phyloP scores from a whole-genome alignment of 352 stramenopile species.

The Thalassiosira hispida region DNA sequence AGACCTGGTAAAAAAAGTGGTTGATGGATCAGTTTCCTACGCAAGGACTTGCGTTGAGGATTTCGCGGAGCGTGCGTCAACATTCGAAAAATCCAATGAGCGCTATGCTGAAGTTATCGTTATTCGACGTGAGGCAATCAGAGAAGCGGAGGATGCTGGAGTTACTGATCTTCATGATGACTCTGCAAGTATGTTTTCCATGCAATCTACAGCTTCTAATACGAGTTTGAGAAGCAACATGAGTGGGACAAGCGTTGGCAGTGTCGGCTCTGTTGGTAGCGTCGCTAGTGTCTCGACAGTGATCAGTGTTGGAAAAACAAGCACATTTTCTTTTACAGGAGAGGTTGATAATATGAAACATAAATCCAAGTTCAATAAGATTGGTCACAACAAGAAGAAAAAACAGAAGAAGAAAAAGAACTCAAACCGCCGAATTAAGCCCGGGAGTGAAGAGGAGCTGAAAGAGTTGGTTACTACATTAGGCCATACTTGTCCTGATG shows the following conservation, averaged over 20 bases:
- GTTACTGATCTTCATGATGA: constrained; percentile 58
- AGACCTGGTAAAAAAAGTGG: constrained; percentile 71
- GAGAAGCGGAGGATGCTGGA: constrained; percentile 32
- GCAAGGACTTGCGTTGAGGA: constrained; percentile 65
- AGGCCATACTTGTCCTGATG: constrained; percentile 57
- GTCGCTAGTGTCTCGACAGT: constrained; percentile 76
- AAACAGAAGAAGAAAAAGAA: constrained; percentile 80
- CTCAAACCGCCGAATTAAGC: constrained; percentile 57
- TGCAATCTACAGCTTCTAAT: constrained; percentile 75
- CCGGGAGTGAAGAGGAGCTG: constrained; percentile 78
- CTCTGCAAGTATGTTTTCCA: constrained; percentile 78
- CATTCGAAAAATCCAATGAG: constrained; percentile 63
- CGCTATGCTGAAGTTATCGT: constrained; percentile 76
- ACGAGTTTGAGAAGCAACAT: constrained; percentile 63
- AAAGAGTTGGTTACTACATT: constrained; percentile 64
- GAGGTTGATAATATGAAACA: constrained; percentile 71
- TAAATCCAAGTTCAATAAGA: constrained; percentile 84
- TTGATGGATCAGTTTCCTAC: constrained; percentile 66
- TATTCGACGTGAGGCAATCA: constrained; percentile 71
- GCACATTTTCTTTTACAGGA: constrained; percentile 75
- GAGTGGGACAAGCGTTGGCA: constrained; percentile 58
- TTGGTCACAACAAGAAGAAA: constrained; percentile 70
- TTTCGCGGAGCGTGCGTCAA: constrained; percentile 60
- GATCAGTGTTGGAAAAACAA: constrained; percentile 74
- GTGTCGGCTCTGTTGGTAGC: constrained; percentile 52